Percentiles rank a stretch among this genome's conserved stretches.
Conservation (phyloP, 2,329 filamentous ascomycete genomes). For the Talaromyces islandicus region DNA sequence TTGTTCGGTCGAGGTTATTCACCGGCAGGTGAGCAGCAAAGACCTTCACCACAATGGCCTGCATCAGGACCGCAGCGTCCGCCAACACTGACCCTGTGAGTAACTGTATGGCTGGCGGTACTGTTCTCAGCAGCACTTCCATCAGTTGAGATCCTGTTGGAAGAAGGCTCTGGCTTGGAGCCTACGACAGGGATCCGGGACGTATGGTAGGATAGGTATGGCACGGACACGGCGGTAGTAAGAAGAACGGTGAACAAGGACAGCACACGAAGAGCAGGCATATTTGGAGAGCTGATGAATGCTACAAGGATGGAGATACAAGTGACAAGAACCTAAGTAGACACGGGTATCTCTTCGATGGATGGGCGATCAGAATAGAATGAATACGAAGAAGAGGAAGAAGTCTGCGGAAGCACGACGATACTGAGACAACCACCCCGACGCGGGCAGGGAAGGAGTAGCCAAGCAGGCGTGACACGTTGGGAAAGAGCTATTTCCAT, state of each 20-base stretch:
- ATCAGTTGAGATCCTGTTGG: constrained; percentile 2
- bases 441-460: not conserved
- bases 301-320: not conserved
- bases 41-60: constrained; percentile 27
- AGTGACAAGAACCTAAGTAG: not conserved
- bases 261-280: constrained; percentile 1
- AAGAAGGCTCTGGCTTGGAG: not conserved
- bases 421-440: not conserved
- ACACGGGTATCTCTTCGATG: not conserved
- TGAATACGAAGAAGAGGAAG: not conserved
- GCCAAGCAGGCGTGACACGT: not conserved
- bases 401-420: not conserved
- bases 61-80: constrained; percentile 28
- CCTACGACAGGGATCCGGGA: not conserved
- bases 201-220: not conserved
- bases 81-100: not conserved
- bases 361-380: not conserved
- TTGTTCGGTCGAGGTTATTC: constrained; percentile 6
- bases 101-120: not conserved
- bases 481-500: not conserved
- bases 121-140: not conserved
- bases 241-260: not conserved
- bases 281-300: not conserved
- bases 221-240: not conserved
- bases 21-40: constrained; percentile 37